Evolutionary conservation across 108 stramenopile species (phyloP), one percentile per base, ranked within the genome.

Genomic region (Asterionellopsis glacialis): DNA sequence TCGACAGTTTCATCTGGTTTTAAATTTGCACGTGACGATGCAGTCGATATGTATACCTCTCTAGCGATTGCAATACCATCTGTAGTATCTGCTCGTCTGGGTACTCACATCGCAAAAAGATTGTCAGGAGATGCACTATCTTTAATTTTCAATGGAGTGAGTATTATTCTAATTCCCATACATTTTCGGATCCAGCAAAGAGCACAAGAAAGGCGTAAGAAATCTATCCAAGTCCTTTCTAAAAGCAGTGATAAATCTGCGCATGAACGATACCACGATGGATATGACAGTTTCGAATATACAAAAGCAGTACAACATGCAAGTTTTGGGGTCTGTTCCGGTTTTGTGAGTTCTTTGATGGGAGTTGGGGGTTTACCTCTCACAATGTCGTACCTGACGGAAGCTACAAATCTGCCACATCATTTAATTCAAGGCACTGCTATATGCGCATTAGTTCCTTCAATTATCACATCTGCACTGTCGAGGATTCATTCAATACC

Each of bases 321-420:
- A 16, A 23, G 58, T 14, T 68, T 53, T 42, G 67, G 67, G 11
- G 13, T 54, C 4, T 22, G 45, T 58, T 51, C 58, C 1, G 67
- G 67, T 38, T 19, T 68, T 3, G 11, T 68, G 18, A 60, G 59
- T 9, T 12, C 59, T 47, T 22, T 68, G 33, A 68, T 68, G 67
- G 67, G 67, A 1, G 59, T 68, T 12, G 67, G 67, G 11, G 67
- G 67, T 6, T 27, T 68, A 5, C 67, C 67, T 16, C 43, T 68
- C 23, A 51, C 59, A 13, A 68, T 68, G 67, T 68, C 67, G 21
- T 68, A 68, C 45, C 23, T 68, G 7, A 68, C 67, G 2, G 67
- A 68, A 60, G 39, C 41, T 10, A 68, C 67, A 4, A 24, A 24
- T 47, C 33, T 68, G 1, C 48, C 38, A 10, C 67, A 68, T 61